Percentiles rank a stretch among this genome's conserved stretches.
phyloP scores from a whole-genome alignment of 768 basidiomycete species.

The Terana coerulea region DNA sequence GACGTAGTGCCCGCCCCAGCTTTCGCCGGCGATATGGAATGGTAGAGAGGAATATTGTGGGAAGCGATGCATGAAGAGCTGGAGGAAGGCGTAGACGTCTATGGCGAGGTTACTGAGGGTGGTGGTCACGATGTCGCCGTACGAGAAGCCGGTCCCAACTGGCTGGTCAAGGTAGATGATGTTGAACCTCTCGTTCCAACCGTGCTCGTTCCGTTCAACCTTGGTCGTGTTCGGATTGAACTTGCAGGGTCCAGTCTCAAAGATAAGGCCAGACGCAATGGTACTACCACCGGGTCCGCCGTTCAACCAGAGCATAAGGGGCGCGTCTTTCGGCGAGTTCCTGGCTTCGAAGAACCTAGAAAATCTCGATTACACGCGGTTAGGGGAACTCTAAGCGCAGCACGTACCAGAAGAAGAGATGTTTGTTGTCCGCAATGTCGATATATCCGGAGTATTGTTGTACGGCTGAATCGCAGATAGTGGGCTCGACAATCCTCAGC shows the following conservation, averaged over 20 bases:
- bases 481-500: slow-evolving; percentile 62
- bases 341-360: slow-evolving; percentile 29
- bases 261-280: slow-evolving; percentile 20
- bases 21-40: slow-evolving; percentile 32
- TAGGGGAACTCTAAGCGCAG: not conserved
- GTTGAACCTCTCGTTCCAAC: slow-evolving; percentile 40
- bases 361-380: not conserved
- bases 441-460: slow-evolving; percentile 46
- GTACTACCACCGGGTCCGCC: slow-evolving; percentile 24
- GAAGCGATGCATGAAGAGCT: slow-evolving; percentile 32
- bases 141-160: slow-evolving; percentile 46
- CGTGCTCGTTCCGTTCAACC: slow-evolving; percentile 32
- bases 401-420: slow-evolving; percentile 52
- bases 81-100: slow-evolving; percentile 31
- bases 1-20: slow-evolving; percentile 23
- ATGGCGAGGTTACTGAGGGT: slow-evolving; percentile 28
- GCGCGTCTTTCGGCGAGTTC: slow-evolving; percentile 23
- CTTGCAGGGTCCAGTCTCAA: slow-evolving; percentile 25
- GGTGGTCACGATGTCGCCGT: slow-evolving; percentile 13
- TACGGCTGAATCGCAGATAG: slow-evolving; percentile 75
- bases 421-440: slow-evolving; percentile 42
- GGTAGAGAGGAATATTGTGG: slow-evolving; percentile 24
- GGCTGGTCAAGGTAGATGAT: slow-evolving; percentile 32
- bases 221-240: slow-evolving; percentile 17
- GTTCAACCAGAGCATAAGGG: slow-evolving; percentile 27